phyloP scores from a whole-genome alignment of 192 early-diverging fungal species.

The Podila minutissima region DNA sequence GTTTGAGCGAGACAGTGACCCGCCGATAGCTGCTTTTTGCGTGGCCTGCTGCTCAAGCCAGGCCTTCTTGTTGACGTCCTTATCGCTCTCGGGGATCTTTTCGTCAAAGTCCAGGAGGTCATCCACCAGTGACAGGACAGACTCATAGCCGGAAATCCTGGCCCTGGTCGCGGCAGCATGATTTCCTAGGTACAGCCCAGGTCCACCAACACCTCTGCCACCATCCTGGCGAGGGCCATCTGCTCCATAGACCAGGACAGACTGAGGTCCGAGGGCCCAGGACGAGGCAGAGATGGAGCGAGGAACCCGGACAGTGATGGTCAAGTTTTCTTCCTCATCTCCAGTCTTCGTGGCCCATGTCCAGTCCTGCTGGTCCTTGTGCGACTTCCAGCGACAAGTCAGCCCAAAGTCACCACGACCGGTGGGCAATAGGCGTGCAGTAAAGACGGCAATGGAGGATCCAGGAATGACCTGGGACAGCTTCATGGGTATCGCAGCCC shows the following conservation, averaged over 20 bases:
- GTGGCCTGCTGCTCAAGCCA: slow-evolving; percentile 33
- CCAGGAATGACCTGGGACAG: slow-evolving; percentile 32
- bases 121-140: slow-evolving; percentile 33
- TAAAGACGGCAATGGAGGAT: slow-evolving; percentile 34
- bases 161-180: slow-evolving; percentile 45
- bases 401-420: slow-evolving; percentile 49
- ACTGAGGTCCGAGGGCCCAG: slow-evolving; percentile 47
- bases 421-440: slow-evolving; percentile 25
- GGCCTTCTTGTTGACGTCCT: slow-evolving; percentile 34
- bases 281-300: slow-evolving; percentile 25
- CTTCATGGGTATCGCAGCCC: slow-evolving; percentile 38
- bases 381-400: slow-evolving; percentile 40
- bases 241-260: slow-evolving; percentile 32
- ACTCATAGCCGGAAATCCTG: slow-evolving; percentile 41
- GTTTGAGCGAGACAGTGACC: slow-evolving; percentile 18
- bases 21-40: neutral
- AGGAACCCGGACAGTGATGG: slow-evolving; percentile 29
- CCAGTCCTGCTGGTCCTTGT: slow-evolving; percentile 29
- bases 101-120: slow-evolving; percentile 45
- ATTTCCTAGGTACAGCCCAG: slow-evolving; percentile 45
- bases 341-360: slow-evolving; percentile 30
- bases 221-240: slow-evolving; percentile 23
- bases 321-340: slow-evolving; percentile 10
- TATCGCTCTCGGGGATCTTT: slow-evolving; percentile 41
- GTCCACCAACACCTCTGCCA: slow-evolving; percentile 21